Conservation (phyloP, 345 rosid genomes). For the Dipteronia sinensis region DNA sequence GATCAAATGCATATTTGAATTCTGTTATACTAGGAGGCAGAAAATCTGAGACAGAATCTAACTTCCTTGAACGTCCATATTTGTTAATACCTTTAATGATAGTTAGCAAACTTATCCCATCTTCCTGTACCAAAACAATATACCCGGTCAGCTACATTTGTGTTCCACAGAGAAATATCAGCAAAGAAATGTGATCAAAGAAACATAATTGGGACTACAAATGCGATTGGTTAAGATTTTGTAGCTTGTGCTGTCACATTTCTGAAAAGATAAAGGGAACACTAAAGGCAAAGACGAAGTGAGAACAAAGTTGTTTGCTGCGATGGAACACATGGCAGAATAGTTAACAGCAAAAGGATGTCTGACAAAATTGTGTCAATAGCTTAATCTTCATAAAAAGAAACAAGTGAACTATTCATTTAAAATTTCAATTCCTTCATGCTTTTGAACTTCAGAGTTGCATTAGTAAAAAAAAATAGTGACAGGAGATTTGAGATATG, state of each 20-base stretch:
- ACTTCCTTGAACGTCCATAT: constrained; percentile 60
- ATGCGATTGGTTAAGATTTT: background rate
- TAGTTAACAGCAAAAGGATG: background rate
- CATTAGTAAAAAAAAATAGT: background rate
- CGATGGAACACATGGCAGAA: background rate
- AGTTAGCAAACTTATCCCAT: constrained; percentile 62
- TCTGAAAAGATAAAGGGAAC: background rate
- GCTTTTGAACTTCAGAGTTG: background rate
- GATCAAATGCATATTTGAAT: constrained; percentile 36
- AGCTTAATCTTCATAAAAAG: background rate
- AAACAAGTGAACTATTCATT: background rate
- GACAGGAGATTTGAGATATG: background rate
- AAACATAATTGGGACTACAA: background rate
- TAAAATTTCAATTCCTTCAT: background rate
- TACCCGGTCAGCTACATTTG: background rate
- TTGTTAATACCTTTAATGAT: constrained; percentile 70
- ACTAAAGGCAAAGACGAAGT: background rate
- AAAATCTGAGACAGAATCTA: constrained; percentile 62
- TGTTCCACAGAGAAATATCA: background rate
- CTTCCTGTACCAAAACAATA: constrained; percentile 56
- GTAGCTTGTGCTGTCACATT: background rate
- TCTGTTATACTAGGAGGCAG: constrained; percentile 75
- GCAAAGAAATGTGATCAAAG: background rate
- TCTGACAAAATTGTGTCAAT: background rate
- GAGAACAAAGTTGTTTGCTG: background rate